These are phyloP conservation scores for Eryngium alpinum DNA, from an alignment of 140 eudicot species.

Conservation along the genomic window DNA sequence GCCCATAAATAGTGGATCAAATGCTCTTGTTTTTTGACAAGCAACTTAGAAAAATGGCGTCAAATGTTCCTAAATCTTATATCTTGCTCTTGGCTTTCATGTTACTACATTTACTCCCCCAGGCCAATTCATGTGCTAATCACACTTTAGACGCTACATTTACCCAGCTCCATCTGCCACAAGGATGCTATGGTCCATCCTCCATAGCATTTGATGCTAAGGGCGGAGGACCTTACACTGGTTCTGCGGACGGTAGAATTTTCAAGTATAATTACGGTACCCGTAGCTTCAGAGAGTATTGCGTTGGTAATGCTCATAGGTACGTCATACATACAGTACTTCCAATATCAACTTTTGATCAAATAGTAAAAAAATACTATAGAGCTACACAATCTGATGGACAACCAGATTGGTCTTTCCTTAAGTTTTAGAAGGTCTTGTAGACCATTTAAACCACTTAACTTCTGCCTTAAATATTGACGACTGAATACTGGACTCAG, in stretches of 20 bases:
- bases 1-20: not conserved
- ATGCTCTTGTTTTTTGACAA: not conserved
- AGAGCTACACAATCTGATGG: not conserved
- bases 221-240: constrained; percentile 8
- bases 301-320: not conserved
- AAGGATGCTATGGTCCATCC: not conserved
- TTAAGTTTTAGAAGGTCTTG: not conserved
- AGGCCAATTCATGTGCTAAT: constrained; percentile 6
- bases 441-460: not conserved
- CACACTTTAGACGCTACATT: not conserved
- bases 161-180: constrained; percentile 1
- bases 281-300: not conserved
- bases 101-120: not conserved
- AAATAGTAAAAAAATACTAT: not conserved
- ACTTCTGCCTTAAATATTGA: too few species aligned
- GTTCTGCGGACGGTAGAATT: not conserved
- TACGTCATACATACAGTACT: not conserved
- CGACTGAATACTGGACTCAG: too few species aligned
- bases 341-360: not conserved
- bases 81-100: not conserved
- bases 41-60: not conserved
- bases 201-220: not conserved
- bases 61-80: not conserved
- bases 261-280: not conserved
- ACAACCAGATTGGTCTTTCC: not conserved